Percentiles rank a stretch among this genome's conserved stretches.
These are phyloP conservation scores for Fusarium virguliforme DNA, from an alignment of 2,329 filamentous ascomycete genomes.

Conservation along the genomic window DNA sequence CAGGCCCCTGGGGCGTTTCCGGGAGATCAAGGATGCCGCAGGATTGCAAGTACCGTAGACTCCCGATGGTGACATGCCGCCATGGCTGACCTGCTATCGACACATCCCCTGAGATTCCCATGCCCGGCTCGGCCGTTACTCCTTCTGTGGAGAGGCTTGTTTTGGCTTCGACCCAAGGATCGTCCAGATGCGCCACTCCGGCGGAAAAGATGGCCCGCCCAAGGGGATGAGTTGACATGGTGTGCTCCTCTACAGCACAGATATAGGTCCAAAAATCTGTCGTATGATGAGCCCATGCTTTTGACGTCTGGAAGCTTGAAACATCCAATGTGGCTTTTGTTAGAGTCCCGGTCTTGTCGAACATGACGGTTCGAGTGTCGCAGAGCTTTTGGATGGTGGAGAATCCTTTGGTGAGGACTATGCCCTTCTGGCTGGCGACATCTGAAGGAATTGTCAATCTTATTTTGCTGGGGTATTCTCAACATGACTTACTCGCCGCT, in stretches of 20 bases:
- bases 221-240: constrained; percentile 13
- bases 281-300: not conserved
- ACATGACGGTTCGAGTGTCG: constrained; percentile 4
- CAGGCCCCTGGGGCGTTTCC: not conserved
- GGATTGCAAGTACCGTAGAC: not conserved
- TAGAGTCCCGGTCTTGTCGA: constrained; percentile 26
- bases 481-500: constrained; percentile 14
- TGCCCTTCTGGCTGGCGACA: constrained; percentile 18
- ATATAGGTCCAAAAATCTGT: constrained; percentile 13
- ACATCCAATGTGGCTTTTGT: constrained; percentile 17
- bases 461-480: too few relatives aligned
- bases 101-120: constrained; percentile 16
- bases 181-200: not conserved
- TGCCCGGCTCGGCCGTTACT: not conserved
- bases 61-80: constrained; percentile 19
- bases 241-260: constrained; percentile 14
- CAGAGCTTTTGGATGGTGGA: constrained; percentile 13
- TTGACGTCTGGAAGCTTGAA: not conserved
- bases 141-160: not conserved
- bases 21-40: constrained; percentile 6
- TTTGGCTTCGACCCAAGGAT: not conserved
- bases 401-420: constrained; percentile 9
- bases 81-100: constrained; percentile 4
- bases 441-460: not conserved
- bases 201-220: constrained; percentile 18